Evolutionary conservation across 2,329 filamentous ascomycete genomes (phyloP).

Genomic region (Alternaria arbusti): DNA sequence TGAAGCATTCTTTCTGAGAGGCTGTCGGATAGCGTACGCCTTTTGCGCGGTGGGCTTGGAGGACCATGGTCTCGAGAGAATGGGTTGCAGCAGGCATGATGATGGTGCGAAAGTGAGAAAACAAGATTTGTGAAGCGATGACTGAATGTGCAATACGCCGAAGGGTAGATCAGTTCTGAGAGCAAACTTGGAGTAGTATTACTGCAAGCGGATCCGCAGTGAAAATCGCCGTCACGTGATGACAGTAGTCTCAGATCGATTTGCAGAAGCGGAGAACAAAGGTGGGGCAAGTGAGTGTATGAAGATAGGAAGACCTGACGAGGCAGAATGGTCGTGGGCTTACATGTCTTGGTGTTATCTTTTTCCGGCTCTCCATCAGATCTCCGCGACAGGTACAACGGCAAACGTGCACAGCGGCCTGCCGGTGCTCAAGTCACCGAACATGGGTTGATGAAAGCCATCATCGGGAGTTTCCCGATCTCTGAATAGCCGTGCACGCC

Average conservation of each 20-base stretch:
- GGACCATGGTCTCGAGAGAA: slow-evolving; percentile 39
- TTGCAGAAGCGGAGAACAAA: neutral
- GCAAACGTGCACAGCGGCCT: neutral
- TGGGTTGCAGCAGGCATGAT: slow-evolving; percentile 37
- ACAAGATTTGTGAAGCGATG: neutral
- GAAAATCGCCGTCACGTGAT: slow-evolving; percentile 7
- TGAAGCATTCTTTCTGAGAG: slow-evolving; percentile 42
- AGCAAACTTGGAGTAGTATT: neutral
- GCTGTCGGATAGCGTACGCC: slow-evolving; percentile 42
- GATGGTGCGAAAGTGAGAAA: neutral
- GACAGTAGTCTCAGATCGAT: neutral
- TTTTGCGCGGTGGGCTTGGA: slow-evolving; percentile 46
- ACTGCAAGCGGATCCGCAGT: neutral
- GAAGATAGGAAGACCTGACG: neutral
- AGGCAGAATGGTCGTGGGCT: neutral
- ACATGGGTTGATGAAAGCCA: accelerated
- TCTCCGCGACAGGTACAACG: slow-evolving; percentile 7
- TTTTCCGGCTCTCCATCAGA: slow-evolving; percentile 15
- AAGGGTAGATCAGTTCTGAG: no score
- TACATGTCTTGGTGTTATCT: neutral
- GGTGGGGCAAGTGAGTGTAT: neutral
- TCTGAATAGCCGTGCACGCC: neutral
- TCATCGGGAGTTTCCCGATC: accelerated
- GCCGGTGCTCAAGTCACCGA: neutral
- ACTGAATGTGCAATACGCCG: no score